phyloP scores from a whole-genome alignment of 169 alveolate species.

The Neospora caninum region DNA sequence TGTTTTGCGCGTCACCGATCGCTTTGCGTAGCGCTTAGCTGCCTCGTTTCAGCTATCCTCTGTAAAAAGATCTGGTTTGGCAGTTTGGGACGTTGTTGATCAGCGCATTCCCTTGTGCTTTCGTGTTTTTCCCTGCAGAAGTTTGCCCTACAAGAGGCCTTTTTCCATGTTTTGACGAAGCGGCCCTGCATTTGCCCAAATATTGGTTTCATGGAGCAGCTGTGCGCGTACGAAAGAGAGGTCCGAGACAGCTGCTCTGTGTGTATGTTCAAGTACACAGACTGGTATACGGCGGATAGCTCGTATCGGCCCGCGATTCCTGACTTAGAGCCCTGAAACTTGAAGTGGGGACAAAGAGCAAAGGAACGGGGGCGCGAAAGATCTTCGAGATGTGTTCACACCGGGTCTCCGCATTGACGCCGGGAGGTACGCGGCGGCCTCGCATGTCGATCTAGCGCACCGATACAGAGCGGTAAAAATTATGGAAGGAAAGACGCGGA shows the following conservation, averaged over 20 bases:
- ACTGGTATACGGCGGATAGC: conserved; percentile 72
- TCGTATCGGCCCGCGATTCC: conserved; percentile 66
- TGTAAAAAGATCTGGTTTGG: too few relatives aligned
- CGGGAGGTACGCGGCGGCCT: too few relatives aligned
- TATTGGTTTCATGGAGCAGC: conserved; percentile 76
- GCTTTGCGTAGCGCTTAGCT: too few relatives aligned
- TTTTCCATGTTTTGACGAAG: conserved; percentile 70
- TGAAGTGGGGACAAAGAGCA: neutral
- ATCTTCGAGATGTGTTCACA: neutral
- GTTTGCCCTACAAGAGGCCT: conserved; percentile 72
- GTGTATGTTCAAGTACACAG: conserved; percentile 72
- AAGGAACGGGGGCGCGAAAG: neutral
- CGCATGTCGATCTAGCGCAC: too few relatives aligned
- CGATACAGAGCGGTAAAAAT: too few relatives aligned
- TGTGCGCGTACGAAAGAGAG: conserved; percentile 72
- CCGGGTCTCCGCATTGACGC: too few relatives aligned
- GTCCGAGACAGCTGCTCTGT: conserved; percentile 62
- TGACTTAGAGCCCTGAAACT: conserved; percentile 65
- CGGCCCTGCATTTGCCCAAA: conserved; percentile 72
- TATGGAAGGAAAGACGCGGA: neutral
- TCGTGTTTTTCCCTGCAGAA: conserved; percentile 34
- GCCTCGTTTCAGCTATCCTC: too few relatives aligned
- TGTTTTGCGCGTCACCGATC: too few relatives aligned
- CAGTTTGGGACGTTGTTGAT: too few relatives aligned
- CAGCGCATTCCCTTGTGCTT: neutral